Base-by-base conservation (phyloP, 2,329 filamentous ascomycete species). In the Fusarium abutilonis region DNA sequence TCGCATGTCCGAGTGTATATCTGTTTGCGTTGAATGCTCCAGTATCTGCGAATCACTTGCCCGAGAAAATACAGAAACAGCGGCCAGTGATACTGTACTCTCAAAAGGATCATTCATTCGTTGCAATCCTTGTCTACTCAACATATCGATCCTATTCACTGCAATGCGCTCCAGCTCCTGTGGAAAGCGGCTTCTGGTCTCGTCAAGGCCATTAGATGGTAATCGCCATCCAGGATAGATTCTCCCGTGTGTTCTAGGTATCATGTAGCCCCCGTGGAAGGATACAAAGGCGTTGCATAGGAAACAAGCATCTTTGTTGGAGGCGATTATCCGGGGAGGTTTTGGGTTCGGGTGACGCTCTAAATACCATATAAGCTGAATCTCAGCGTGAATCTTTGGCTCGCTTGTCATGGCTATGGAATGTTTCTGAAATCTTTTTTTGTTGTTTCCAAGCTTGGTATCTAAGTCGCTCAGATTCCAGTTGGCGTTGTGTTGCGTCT, bases 301-400 rank as follows among this genome's bases (percentile, higher is more conserved):
- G 19, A 55, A 67, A 21, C 65, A 68, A 2, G 65, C 60, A 13
- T 66, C 55, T 14, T 68, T 70, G 36, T 52, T 66, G 1, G 61
- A 60, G n/a, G 60, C 56, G 11, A 70, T 66, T 1, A 70, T 26
- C 29, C 68, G 44, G 1, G 67, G 63, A 5, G 50, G 54, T 3
- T 13, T 40, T 15, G 46, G 34, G 14, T n/a, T 31, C 36, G 23
- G 34, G 10, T 50, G 51, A 15, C 39, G 31, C 4, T 63, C 51
- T 2, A 68, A 35, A 21, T 70, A 50, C 49, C 63, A 65, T 2
- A 63, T 38, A 14, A 69, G 63, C 39, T 69, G 67, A 5, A 69
- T 60, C 42, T 70, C 67, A 9, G 67, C 64, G 28, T 70, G 64
- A 6, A 69, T 45, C 29, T 48, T 68, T 3, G 52, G 41, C 2